Evolutionary conservation across 192 early-diverging fungal genomes (phyloP).

Genomic region (Cetraspora pellucida): DNA sequence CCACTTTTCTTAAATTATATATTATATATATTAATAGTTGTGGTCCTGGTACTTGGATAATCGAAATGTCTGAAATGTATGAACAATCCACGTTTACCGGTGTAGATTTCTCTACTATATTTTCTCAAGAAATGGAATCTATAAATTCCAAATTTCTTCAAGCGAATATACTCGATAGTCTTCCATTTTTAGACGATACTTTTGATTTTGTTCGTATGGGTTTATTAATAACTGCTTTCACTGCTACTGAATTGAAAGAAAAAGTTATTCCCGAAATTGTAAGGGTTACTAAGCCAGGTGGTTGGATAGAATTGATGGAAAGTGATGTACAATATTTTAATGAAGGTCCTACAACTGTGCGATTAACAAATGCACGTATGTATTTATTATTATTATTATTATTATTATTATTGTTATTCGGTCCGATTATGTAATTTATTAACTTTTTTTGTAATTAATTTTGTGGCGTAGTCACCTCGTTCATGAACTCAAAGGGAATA

Average conservation of each 20-base stretch:
- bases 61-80: conserved; percentile 45
- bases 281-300: conserved; percentile 30
- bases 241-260: conserved; percentile 6
- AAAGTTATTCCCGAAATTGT: conserved; percentile 21
- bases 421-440: too few relatives aligned
- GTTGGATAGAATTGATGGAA: conserved; percentile 36
- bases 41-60: conserved; percentile 45
- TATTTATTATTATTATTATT: background rate
- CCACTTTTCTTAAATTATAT: background rate
- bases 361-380: conserved; percentile 21
- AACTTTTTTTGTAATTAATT: too few relatives aligned
- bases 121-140: conserved; percentile 13
- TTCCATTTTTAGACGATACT: conserved; percentile 31
- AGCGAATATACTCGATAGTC: conserved; percentile 28
- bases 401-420: background rate
- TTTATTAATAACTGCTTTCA: background rate
- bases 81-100: conserved; percentile 36
- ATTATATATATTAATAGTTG: conserved; percentile 10
- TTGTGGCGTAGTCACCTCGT: background rate
- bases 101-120: conserved; percentile 39
- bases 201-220: conserved; percentile 37
- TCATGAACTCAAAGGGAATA: conserved; percentile 26
- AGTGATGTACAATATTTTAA: conserved; percentile 14
- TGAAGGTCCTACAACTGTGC: conserved; percentile 4
- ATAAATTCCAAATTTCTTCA: conserved; percentile 19